Percentiles rank a stretch among this genome's conserved stretches.
Evolutionary conservation across 257 asterid species (phyloP).

Genomic region (Solanum neorickii): DNA sequence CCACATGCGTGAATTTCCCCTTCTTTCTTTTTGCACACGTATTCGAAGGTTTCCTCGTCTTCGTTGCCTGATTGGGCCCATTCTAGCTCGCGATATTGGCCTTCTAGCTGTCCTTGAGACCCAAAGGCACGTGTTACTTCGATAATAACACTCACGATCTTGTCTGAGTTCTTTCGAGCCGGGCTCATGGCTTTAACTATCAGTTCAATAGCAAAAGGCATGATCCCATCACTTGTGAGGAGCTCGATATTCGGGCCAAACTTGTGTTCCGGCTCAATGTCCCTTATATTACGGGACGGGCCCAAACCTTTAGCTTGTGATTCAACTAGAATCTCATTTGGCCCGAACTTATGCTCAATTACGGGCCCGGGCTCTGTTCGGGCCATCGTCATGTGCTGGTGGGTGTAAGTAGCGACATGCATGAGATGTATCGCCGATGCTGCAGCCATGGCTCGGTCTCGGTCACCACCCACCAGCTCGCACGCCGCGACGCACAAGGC

Average conservation of each 20-base stretch:
- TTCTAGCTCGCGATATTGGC: constrained; percentile 16
- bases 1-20: constrained; percentile 59
- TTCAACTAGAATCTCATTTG: neutral
- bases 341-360: neutral
- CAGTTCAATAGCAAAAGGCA: constrained; percentile 49
- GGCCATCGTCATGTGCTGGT: constrained; percentile 39
- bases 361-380: neutral
- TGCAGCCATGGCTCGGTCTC: constrained; percentile 41
- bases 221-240: constrained; percentile 42
- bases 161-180: constrained; percentile 5
- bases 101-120: constrained; percentile 43
- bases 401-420: constrained; percentile 45
- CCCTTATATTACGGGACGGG: neutral
- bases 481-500: constrained; percentile 72
- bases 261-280: constrained; percentile 6
- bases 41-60: constrained; percentile 4
- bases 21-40: constrained; percentile 35
- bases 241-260: constrained; percentile 55
- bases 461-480: constrained; percentile 51
- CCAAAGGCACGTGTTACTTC: constrained; percentile 45
- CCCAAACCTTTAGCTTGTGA: neutral
- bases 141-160: constrained; percentile 32
- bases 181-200: constrained; percentile 30
- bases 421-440: constrained; percentile 63
- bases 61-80: neutral